Base-by-base conservation (phyloP, 192 early-diverging fungal species). In the Lunasporangiospora selenospora region DNA sequence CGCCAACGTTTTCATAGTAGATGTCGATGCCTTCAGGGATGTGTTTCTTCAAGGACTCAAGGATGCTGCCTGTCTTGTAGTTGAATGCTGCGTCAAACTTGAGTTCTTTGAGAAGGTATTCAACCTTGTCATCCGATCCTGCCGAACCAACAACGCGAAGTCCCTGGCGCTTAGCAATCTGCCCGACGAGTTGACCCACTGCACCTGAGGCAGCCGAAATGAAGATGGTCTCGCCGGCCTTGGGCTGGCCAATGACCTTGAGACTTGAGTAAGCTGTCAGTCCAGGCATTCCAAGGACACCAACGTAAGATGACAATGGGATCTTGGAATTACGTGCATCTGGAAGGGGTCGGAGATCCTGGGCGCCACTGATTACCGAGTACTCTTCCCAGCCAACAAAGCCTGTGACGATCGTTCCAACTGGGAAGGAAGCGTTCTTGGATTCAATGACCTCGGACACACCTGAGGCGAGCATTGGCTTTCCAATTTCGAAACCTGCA, bases 141-240 rank as follows among this genome's bases (percentile, higher is more conserved):
- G 88, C 89, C 18, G 82, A 83, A 13, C 91, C 94, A 34, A 95
- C 71, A 6, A 95, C 94, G 19, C 81, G 78, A 52, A 90, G 79
- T 0, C 92, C 94, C 38, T 65, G 60, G 13, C 73, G 76, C 75
- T 93, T 93, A 42, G 87, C 89, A 18, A 96, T 82, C 71, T 96
- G 94, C 38, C 93, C 91, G 3, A 94, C 66, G 6, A 77, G 23
- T 46, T 77, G 76, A 13, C 80, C 95, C 7, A 95, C 92, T 1
- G 90, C 89, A 33, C 90, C 95, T 11, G 94, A 80, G 0, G 94
- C 96, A 38, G 91, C 92, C 21, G 66, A 77, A 18, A 70, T 50
- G 47, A 90, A 94, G 10, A 98, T 78, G 0, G 95, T 98, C 59
- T 98, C 94, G n/a, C 93, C 94, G 13, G 75, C 65, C 76, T 92